phyloP scores from a whole-genome alignment of 78 protist genomes.

The Planoprotostelium fungivorum region DNA sequence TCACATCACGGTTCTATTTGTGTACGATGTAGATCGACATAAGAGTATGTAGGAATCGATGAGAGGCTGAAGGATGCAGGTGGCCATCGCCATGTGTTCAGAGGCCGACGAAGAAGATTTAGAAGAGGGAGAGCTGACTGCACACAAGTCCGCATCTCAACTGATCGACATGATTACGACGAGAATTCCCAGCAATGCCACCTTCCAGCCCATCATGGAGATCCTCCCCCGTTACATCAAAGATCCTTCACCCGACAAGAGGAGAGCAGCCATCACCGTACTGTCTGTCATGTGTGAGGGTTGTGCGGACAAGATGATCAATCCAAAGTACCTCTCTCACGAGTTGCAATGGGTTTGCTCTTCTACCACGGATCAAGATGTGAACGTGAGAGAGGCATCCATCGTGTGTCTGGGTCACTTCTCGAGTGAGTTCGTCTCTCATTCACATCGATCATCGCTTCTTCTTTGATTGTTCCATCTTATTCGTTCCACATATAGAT shows the following conservation, averaged over 20 bases:
- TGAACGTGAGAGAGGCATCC: background rate
- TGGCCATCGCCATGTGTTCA: background rate
- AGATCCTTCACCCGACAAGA: background rate
- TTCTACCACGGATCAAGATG: background rate
- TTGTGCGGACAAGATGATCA: background rate
- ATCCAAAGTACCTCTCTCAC: background rate
- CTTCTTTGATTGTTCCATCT: no score
- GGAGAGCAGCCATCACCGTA: background rate
- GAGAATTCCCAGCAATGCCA: background rate
- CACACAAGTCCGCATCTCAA: background rate
- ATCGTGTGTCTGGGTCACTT: background rate
- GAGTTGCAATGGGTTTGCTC: background rate
- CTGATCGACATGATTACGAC: background rate
- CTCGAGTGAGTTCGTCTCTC: background rate
- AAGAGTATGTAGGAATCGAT: no score
- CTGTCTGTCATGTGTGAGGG: background rate
- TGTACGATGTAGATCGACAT: no score
- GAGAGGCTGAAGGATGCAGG: background rate
- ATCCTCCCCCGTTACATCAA: background rate
- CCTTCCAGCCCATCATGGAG: background rate
- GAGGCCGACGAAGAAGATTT: background rate
- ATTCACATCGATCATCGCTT: no score
- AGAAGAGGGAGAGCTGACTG: background rate
- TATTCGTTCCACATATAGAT: no score
- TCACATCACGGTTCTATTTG: no score